Evolutionary conservation across 2,329 filamentous ascomycete species (phyloP).

Genomic region (Thielaviopsis populi): DNA sequence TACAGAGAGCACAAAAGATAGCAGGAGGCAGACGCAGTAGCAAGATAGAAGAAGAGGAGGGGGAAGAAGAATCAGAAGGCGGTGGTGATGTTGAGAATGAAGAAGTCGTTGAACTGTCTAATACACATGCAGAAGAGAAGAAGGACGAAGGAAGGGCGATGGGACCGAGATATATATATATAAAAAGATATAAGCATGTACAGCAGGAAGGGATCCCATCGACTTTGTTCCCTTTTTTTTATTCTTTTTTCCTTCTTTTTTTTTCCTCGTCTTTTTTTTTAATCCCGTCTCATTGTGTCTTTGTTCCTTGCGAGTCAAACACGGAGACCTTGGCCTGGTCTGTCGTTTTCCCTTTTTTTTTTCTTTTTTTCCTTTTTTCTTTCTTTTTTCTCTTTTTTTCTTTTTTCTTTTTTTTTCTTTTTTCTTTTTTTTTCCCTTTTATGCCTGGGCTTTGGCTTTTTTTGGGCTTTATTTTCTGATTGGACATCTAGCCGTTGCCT

Average conservation of each 20-base stretch:
- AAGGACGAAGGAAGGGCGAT: neutral
- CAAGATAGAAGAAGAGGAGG: too few species aligned
- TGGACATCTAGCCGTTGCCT: neutral
- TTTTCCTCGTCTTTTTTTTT: neutral
- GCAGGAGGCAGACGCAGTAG: too few species aligned
- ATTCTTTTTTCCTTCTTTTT: neutral
- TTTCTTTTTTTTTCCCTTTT: neutral
- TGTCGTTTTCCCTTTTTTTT: neutral
- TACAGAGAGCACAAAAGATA: neutral
- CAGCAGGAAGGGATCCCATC: neutral
- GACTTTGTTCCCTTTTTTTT: neutral
- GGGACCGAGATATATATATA: constrained; percentile 5
- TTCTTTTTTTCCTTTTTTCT: neutral
- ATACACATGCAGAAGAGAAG: neutral
- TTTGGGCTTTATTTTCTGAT: neutral
- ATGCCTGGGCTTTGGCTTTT: neutral
- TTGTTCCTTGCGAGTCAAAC: constrained; percentile 2
- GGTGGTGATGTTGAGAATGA: neutral
- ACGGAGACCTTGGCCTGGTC: neutral
- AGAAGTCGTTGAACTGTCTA: neutral
- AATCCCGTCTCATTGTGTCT: constrained; percentile 4
- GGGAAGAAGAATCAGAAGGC: too few species aligned
- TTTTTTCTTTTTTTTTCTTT: neutral
- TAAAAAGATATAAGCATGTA: neutral
- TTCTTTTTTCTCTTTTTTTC: neutral